phyloP scores from a whole-genome alignment of 176 grass and related monocot genomes.

The sorghum (Sorghum bicolor) region DNA sequence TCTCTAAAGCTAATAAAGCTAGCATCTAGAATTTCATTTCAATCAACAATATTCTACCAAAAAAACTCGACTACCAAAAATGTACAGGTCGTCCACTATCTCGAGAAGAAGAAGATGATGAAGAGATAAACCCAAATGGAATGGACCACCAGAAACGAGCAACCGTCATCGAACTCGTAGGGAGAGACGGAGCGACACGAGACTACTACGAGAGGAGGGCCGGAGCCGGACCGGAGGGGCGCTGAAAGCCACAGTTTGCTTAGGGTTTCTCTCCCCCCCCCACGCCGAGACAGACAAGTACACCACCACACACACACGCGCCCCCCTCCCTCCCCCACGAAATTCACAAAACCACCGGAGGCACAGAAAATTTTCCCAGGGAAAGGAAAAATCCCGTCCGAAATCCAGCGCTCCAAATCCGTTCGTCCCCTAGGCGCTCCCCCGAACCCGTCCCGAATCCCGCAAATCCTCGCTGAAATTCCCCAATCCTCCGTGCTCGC shows the following conservation, averaged over 20 bases:
- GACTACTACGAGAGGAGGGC: neutral
- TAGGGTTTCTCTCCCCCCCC: slow-evolving; percentile 47
- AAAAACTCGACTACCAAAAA: neutral
- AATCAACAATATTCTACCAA: neutral
- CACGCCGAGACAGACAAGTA: slow-evolving; percentile 6
- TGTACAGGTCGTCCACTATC: neutral
- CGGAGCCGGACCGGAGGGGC: neutral
- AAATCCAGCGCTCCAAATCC: slow-evolving; percentile 39
- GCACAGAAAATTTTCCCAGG: slow-evolving; percentile 29
- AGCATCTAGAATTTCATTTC: neutral
- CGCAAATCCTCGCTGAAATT: slow-evolving; percentile 8
- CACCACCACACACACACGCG: slow-evolving; percentile 35
- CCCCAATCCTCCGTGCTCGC: slow-evolving; percentile 17
- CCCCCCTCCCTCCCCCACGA: neutral
- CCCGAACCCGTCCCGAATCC: slow-evolving; percentile 19
- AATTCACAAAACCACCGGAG: slow-evolving; percentile 37
- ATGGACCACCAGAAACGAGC: neutral
- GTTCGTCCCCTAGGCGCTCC: neutral
- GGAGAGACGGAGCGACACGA: neutral
- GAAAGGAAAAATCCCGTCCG: slow-evolving; percentile 35
- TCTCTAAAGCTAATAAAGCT: neutral
- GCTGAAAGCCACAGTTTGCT: slow-evolving; percentile 36
- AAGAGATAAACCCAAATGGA: neutral
- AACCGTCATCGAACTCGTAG: slow-evolving; percentile 6
- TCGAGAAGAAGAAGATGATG: too few species aligned